phyloP scores from a whole-genome alignment of 225 moss, liverwort and hornwort genomes.

The Lunularia cruciata region DNA sequence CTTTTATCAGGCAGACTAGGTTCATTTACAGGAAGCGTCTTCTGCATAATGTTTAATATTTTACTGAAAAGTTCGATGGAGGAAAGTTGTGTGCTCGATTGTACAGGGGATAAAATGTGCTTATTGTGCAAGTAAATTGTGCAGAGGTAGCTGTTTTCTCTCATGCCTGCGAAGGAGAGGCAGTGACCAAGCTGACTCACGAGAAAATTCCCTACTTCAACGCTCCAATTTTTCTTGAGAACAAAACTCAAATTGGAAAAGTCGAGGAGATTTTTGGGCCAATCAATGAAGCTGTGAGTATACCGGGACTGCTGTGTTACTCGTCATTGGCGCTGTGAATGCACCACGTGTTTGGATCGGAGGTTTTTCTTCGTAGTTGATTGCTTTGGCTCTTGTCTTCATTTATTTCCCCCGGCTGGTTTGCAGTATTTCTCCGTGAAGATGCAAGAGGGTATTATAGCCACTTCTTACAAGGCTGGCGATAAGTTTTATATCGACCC shows the following conservation, averaged over 20 bases:
- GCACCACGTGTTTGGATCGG: background rate
- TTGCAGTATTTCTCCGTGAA: constrained; percentile 94
- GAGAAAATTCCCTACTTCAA: constrained; percentile 97
- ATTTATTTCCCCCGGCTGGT: background rate
- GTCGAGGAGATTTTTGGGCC: constrained; percentile 99
- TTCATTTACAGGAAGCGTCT: background rate
- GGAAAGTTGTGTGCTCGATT: too few species aligned
- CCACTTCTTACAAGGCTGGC: constrained; percentile 74
- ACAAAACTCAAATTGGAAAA: constrained; percentile 92
- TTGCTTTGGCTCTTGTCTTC: background rate
- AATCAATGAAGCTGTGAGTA: constrained; percentile 90
- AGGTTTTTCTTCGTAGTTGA: too few species aligned
- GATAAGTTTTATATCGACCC: constrained; percentile 98
- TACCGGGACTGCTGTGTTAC: background rate
- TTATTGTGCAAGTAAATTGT: background rate
- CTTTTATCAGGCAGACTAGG: background rate
- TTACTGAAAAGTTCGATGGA: too few species aligned
- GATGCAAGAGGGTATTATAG: constrained; percentile 96
- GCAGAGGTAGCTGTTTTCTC: constrained; percentile 92
- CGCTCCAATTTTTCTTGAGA: constrained; percentile 87
- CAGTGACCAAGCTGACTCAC: constrained; percentile 83
- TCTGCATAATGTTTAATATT: too few species aligned
- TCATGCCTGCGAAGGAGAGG: constrained; percentile 98
- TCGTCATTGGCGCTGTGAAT: background rate
- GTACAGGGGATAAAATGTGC: background rate